A percentile compares a stretch with the other conserved stretches of the same genome.
Evolutionary conservation across 495 filamentous ascomycete species (phyloP).

Genomic region (Evansstolkia leycettana): DNA sequence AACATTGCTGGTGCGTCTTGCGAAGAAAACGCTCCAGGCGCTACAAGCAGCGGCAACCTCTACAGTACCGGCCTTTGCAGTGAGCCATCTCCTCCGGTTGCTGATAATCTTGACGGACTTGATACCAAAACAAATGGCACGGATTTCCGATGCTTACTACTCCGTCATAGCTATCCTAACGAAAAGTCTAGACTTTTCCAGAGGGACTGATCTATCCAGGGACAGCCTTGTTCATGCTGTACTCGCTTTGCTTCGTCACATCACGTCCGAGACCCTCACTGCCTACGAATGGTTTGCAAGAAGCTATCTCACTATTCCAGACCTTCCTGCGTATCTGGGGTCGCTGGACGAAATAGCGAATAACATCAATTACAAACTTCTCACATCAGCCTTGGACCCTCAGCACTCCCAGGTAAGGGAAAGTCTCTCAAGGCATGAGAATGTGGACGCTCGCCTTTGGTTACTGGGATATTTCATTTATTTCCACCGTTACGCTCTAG

Average conservation of each 20-base stretch:
- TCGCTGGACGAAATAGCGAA: constrained; percentile 34
- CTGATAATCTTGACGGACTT: constrained; percentile 25
- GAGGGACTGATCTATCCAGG: constrained; percentile 8
- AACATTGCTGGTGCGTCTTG: constrained; percentile 32
- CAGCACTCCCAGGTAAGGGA: constrained; percentile 18
- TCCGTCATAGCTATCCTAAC: constrained; percentile 29
- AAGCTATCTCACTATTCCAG: constrained; percentile 39
- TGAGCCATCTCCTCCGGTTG: constrained; percentile 26
- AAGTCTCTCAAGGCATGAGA: constrained; percentile 9
- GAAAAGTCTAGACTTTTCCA: constrained; percentile 14
- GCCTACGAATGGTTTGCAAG: constrained; percentile 48
- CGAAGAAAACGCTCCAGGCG: constrained; percentile 29
- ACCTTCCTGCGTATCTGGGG: constrained; percentile 28
- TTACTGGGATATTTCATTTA: constrained; percentile 72
- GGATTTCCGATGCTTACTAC: constrained; percentile 30
- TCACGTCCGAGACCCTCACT: constrained; percentile 31
- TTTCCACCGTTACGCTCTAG: constrained; percentile 45
- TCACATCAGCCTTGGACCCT: constrained; percentile 35
- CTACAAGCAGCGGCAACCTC: constrained; percentile 9
- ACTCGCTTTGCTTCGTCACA: constrained; percentile 35
- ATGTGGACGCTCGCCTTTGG: constrained; percentile 46
- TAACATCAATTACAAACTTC: constrained; percentile 39
- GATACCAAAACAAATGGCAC: constrained; percentile 38
- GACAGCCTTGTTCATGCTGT: constrained; percentile 22
- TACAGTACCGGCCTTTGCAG: constrained; percentile 9